Evolutionary conservation across 139 green algal genomes (phyloP).

Genomic region (Diplosphaera chodatii): DNA sequence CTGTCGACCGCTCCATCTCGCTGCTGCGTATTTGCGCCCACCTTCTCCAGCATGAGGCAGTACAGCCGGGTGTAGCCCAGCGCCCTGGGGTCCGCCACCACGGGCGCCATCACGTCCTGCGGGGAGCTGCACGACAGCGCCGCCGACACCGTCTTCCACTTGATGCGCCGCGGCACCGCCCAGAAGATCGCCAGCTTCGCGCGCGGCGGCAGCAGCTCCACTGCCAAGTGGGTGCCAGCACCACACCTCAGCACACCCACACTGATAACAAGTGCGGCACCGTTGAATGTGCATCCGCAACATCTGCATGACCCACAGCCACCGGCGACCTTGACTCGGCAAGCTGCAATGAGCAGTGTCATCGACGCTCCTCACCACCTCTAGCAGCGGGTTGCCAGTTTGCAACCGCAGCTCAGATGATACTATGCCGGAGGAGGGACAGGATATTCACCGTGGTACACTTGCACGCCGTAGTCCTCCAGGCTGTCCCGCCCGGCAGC

Average conservation of each 20-base stretch:
- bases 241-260: not conserved
- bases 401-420: not conserved
- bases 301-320: too few relatives aligned
- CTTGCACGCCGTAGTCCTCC: not conserved
- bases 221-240: not conserved
- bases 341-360: too few relatives aligned
- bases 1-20: too few relatives aligned
- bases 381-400: not conserved
- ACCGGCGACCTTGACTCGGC: too few relatives aligned
- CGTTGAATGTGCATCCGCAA: not conserved
- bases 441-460: not conserved
- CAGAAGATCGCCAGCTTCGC: not conserved
- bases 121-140: not conserved
- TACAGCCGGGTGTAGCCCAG: not conserved
- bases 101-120: not conserved
- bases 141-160: not conserved
- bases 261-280: not conserved
- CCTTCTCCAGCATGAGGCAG: not conserved
- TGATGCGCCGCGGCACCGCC: not conserved
- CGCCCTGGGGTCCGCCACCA: not conserved
- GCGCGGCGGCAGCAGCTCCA: not conserved
- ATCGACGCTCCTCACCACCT: too few relatives aligned
- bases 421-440: not conserved
- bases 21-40: not conserved
- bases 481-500: not conserved